These are phyloP conservation scores for Epithele typhae DNA, from an alignment of 768 basidiomycete genomes.

Conservation along the genomic window DNA sequence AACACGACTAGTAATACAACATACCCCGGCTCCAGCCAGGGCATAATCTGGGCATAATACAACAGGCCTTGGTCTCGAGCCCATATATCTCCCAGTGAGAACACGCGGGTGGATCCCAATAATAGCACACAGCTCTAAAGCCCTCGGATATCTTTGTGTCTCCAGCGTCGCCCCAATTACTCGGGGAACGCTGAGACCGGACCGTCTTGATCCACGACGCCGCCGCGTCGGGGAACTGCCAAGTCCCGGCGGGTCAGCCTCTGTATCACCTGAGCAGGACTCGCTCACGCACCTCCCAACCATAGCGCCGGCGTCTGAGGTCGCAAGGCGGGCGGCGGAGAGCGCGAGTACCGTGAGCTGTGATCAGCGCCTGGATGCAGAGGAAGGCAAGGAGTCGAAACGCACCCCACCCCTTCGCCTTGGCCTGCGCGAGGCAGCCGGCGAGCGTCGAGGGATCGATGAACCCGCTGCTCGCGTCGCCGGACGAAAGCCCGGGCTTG, in stretches of 20 bases:
- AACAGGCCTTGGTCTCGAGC: no score
- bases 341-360: not conserved
- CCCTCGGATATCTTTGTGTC: not conserved
- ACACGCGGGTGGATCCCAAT: no score
- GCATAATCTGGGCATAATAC: no score
- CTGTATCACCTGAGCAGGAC: not conserved
- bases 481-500: slow-evolving; percentile 49
- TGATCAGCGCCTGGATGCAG: no score
- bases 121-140: no score
- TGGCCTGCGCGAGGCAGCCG: slow-evolving; percentile 54
- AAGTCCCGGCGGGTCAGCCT: not conserved
- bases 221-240: slow-evolving; percentile 32
- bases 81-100: no score
- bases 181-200: slow-evolving; percentile 27
- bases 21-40: no score
- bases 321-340: no score
- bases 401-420: slow-evolving; percentile 62
- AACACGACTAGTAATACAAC: no score
- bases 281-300: slow-evolving; percentile 33
- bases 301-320: slow-evolving; percentile 32
- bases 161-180: not conserved
- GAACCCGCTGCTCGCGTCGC: slow-evolving; percentile 46
- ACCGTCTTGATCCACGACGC: slow-evolving; percentile 33
- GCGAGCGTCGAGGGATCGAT: slow-evolving; percentile 53
- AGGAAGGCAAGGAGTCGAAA: no score